Evolutionary conservation across 768 basidiomycete genomes (phyloP).

Genomic region (Paxillus involutus): DNA sequence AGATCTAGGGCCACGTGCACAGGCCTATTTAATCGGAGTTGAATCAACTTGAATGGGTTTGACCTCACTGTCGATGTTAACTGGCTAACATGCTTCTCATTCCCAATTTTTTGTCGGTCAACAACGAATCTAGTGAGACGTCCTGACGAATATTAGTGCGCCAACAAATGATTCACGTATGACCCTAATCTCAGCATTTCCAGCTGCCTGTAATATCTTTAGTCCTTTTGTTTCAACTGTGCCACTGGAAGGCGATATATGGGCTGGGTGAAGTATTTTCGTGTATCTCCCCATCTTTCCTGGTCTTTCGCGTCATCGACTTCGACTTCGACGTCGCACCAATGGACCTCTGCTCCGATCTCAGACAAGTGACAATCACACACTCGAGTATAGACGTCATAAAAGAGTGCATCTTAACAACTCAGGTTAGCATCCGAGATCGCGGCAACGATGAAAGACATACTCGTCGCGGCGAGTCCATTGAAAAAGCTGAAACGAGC

Average conservation of each 20-base stretch:
- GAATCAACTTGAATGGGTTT: too few relatives aligned
- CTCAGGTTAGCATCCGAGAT: neutral
- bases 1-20: too few relatives aligned
- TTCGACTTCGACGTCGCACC: slow-evolving; percentile 80
- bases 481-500: slow-evolving; percentile 96
- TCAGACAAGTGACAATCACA: slow-evolving; percentile 85
- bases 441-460: slow-evolving; percentile 24
- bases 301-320: slow-evolving; percentile 38
- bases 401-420: slow-evolving; percentile 75
- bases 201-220: neutral
- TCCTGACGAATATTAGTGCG: too few relatives aligned
- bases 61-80: too few relatives aligned
- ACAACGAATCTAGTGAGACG: too few relatives aligned
- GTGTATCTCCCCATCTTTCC: slow-evolving; percentile 74
- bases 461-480: slow-evolving; percentile 92
- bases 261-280: slow-evolving; percentile 76
- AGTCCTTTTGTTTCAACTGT: slow-evolving; percentile 23
- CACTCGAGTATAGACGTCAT: slow-evolving; percentile 87
- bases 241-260: slow-evolving; percentile 70
- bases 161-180: neutral
- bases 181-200: too few relatives aligned
- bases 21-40: too few relatives aligned
- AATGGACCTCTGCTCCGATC: slow-evolving; percentile 73
- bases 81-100: too few relatives aligned
- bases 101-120: too few relatives aligned